Evolutionary conservation across 768 basidiomycete species (phyloP), one percentile per base, ranked within the genome.

Genomic region (Tulasnella sp.): DNA sequence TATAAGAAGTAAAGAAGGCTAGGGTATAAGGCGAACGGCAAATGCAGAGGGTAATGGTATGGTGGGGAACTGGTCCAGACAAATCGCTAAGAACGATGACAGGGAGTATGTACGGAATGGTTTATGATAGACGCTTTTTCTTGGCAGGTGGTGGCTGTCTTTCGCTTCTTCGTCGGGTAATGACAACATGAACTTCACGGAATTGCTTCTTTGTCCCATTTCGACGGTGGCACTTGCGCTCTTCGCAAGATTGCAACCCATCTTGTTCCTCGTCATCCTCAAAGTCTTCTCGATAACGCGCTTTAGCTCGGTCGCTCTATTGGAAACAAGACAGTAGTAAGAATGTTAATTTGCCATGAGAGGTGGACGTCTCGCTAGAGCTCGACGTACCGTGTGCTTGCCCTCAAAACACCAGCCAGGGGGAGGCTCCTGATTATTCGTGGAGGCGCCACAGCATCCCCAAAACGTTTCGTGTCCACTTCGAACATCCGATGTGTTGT

Each of bases 371-470:
- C n/a, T n/a, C n/a, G n/a, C n/a, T n/a, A n/a, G n/a, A 42, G 4
- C 35, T 14, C 2, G n/a, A 72, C 71, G 63, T 11, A 72, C 71
- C 35, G 71, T 72, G 35, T 72, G 71, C 39, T 65, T 62, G n/a
- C 71, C 71, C 39, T 72, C 71, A 36, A 65, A 72, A 32, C 71
- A 72, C 71, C 71, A 72, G 32, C 71, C 71, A 16, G 62, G 22
- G 36, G 71, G 71, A 26, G 71, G 63, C 35, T 65, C 71, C 36
- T 72, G 52, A 22, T 62, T 62, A 12, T 62, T 36, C 17, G 44
- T 59, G 37, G 62, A 37, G 22, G 63, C 9, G 12, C 71, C 71
- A 72, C 71, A 72, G 63, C 71, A 72, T 34, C 71, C 71, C 71
- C 71, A 72, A 22, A 47, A 35, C 5, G 63, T 65, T 36, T 72